phyloP scores from a whole-genome alignment of 139 green algal genomes.

The Chloropicon primus region DNA sequence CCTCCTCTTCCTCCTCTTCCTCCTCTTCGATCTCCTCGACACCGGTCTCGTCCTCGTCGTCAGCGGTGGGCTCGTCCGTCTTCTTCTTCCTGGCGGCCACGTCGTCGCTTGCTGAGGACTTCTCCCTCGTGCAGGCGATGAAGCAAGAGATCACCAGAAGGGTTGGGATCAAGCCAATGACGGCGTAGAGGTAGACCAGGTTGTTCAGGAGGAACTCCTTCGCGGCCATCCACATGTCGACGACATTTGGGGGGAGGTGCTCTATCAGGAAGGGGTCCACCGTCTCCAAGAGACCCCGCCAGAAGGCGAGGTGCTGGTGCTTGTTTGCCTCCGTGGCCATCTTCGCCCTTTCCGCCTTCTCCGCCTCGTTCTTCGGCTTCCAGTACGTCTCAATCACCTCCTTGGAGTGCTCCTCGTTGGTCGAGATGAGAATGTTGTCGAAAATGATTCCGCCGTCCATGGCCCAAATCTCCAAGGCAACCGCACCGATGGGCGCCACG shows the following conservation, averaged over 20 bases:
- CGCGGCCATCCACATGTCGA: background rate
- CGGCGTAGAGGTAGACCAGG: background rate
- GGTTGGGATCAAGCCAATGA: background rate
- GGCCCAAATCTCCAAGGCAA: constrained; percentile 80
- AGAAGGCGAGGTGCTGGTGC: background rate
- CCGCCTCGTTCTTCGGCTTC: constrained; percentile 13
- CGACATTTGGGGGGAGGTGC: background rate
- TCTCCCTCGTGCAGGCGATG: background rate
- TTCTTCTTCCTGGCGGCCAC: background rate
- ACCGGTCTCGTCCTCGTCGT: background rate
- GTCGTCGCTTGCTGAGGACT: background rate
- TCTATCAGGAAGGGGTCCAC: background rate
- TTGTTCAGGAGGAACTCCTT: background rate
- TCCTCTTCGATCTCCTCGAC: background rate
- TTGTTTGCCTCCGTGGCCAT: background rate
- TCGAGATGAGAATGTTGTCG: constrained; percentile 34
- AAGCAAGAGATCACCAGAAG: background rate
- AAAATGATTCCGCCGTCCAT: constrained; percentile 47
- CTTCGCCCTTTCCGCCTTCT: background rate
- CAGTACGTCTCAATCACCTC: constrained; percentile 16
- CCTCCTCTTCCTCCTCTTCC: constrained; percentile 3
- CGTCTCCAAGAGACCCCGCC: background rate
- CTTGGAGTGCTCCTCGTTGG: constrained; percentile 14
- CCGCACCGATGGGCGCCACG: constrained; percentile 52
- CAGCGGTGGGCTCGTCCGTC: background rate